phyloP scores from a whole-genome alignment of 2,329 filamentous ascomycete genomes.

The Massarina eburnea region DNA sequence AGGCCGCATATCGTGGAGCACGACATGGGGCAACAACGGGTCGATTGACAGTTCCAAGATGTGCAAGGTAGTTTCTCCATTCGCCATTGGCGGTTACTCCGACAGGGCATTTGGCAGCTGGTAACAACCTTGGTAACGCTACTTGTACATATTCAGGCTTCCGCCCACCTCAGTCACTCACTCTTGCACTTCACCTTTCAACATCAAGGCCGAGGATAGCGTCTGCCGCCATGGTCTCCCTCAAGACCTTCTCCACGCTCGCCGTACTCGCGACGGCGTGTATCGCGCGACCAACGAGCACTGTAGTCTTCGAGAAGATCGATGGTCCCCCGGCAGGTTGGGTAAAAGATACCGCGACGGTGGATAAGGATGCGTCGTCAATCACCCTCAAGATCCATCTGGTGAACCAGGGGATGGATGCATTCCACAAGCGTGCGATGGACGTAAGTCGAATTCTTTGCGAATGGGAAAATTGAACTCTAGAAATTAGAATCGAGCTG shows the following conservation, averaged over 20 bases:
- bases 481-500: background rate
- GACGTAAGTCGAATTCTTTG: slow-evolving; percentile 7
- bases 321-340: slow-evolving; percentile 14
- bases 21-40: too few relatives aligned
- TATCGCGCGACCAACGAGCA: slow-evolving; percentile 17
- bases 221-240: slow-evolving; percentile 4
- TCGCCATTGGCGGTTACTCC: too few relatives aligned
- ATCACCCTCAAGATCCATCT: slow-evolving; percentile 22
- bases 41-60: too few relatives aligned
- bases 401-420: slow-evolving; percentile 19
- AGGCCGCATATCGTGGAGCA: too few relatives aligned
- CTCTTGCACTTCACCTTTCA: too few relatives aligned
- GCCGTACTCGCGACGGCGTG: slow-evolving; percentile 4
- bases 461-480: background rate
- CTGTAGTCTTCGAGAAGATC: slow-evolving; percentile 17
- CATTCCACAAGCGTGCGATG: slow-evolving; percentile 23
- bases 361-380: slow-evolving; percentile 17
- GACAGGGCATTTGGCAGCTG: too few relatives aligned
- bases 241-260: slow-evolving; percentile 2
- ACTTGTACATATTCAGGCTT: too few relatives aligned
- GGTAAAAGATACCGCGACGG: slow-evolving; percentile 12
- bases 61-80: too few relatives aligned
- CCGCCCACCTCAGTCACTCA: too few relatives aligned
- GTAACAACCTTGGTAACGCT: too few relatives aligned
- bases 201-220: too few relatives aligned